These are phyloP conservation scores for Setaria viridis DNA, from an alignment of 202 grass and related monocot genomes.

Conservation along the genomic window DNA sequence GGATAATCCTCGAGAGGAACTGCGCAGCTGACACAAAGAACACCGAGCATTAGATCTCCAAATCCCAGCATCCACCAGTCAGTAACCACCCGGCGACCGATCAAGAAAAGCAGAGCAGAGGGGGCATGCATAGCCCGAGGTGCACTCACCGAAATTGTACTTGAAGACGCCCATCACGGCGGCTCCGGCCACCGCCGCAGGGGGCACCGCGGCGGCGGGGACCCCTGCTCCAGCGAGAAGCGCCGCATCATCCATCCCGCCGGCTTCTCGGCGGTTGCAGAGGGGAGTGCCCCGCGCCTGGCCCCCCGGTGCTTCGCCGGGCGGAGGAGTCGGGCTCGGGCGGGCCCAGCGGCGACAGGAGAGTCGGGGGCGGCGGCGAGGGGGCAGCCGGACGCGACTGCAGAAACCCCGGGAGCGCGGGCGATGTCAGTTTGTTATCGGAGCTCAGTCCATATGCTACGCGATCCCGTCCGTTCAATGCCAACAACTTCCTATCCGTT, in stretches of 20 bases:
- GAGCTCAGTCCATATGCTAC: no score
- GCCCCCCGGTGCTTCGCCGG: neutral
- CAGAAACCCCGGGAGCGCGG: neutral
- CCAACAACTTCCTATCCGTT: no score
- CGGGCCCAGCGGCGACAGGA: neutral
- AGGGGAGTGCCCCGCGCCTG: neutral
- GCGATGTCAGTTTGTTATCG: neutral
- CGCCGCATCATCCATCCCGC: conserved; percentile 4
- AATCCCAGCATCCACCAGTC: neutral
- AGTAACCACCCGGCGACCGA: neutral
- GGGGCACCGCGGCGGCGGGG: neutral
- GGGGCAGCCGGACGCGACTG: neutral
- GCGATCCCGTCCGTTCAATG: neutral
- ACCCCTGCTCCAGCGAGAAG: conserved; percentile 32
- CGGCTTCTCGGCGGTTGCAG: neutral
- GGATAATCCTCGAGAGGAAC: conserved; percentile 79
- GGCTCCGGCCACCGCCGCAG: conserved; percentile 32
- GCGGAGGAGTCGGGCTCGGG: neutral
- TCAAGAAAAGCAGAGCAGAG: neutral
- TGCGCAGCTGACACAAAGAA: conserved; percentile 68
- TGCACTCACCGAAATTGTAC: conserved; percentile 80
- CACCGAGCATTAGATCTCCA: conserved; percentile 22
- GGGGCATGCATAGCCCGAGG: neutral
- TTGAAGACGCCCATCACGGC: conserved; percentile 82
- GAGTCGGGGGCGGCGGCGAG: neutral